These are phyloP conservation scores for slime mould (Dictyostelium discoideum) DNA, from an alignment of 78 protist genomes.

Conservation along the genomic window dicty_2.7 NC_007089.4:6017501-6018000, in stretches of 20 bases:
- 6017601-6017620: too few species aligned
- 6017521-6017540: conserved; percentile 1
- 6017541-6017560: neutral
- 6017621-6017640: too few species aligned
- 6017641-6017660: too few species aligned
- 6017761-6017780: neutral
- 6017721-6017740: neutral
- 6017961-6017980: neutral
- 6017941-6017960: neutral
- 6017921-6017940: neutral
- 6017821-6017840: neutral
- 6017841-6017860: neutral
- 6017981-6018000: neutral
- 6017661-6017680: too few species aligned
- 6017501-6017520: conserved; percentile 3
- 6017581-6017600: too few species aligned
- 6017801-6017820: neutral
- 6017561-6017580: too few species aligned
- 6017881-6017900: neutral
- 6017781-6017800: neutral
- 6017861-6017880: neutral
- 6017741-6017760: neutral
- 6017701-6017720: neutral
- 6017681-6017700: neutral
- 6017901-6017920: neutral